Conservation (phyloP, 2,329 filamentous ascomycete species). For the Trichoderma lentiforme region DNA sequence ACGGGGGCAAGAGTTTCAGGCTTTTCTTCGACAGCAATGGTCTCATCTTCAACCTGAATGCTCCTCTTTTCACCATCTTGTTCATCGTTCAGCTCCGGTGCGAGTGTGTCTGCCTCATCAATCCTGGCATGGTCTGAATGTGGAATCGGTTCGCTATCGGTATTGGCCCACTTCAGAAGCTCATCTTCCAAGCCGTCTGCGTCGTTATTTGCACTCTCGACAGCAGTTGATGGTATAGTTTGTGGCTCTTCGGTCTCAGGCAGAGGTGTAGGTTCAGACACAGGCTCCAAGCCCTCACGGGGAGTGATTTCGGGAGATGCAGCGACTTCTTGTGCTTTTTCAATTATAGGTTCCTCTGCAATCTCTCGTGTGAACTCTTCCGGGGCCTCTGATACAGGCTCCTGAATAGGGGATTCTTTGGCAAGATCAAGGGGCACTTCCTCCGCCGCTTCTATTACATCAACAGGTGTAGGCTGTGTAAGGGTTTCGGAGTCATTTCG, state of each 20-base stretch:
- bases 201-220: neutral
- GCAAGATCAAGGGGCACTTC: neutral
- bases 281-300: neutral
- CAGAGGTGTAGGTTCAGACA: neutral
- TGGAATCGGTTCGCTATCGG: conserved; percentile 3
- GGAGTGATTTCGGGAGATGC: neutral
- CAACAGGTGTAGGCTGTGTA: neutral
- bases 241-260: neutral
- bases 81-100: conserved; percentile 20
- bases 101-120: neutral
- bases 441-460: neutral
- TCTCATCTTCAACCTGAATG: conserved; percentile 15
- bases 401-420: neutral
- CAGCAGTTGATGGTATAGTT: neutral
- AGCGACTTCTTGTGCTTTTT: neutral
- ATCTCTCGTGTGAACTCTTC: neutral
- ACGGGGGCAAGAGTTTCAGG: neutral
- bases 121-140: neutral
- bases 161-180: conserved; percentile 5
- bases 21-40: neutral
- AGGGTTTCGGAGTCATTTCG: neutral
- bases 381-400: neutral
- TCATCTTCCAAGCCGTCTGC: neutral
- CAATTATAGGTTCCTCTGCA: neutral
- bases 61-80: conserved; percentile 25